Conservation (phyloP, 768 basidiomycete species). For the Collybiopsis luxurians region DNA sequence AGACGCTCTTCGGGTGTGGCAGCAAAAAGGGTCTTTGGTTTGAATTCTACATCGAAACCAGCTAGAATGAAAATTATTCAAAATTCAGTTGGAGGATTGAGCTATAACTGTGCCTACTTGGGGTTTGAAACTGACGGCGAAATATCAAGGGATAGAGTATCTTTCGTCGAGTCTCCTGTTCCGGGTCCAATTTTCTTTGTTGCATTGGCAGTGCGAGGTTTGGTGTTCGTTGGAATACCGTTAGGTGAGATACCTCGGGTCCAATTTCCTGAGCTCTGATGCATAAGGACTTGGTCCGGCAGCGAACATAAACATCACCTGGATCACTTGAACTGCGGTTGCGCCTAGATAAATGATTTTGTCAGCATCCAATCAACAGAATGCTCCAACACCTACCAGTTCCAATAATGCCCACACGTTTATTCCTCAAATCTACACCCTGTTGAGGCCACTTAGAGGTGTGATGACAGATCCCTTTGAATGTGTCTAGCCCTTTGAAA, state of each 20-base stretch:
- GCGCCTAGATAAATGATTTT: no score
- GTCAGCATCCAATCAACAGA: no score
- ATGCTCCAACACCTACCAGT: no score
- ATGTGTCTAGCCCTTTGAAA: slow-evolving; percentile 18
- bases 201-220: slow-evolving; percentile 22
- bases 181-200: slow-evolving; percentile 13
- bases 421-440: slow-evolving; percentile 18
- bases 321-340: slow-evolving; percentile 20
- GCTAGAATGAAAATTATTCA: background rate
- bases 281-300: no score
- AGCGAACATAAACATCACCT: background rate
- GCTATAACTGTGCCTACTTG: no score
- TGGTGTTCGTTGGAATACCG: slow-evolving; percentile 26
- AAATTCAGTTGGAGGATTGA: no score
- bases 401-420: slow-evolving; percentile 24
- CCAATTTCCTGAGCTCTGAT: slow-evolving; percentile 15
- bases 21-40: slow-evolving; percentile 2
- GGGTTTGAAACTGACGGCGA: slow-evolving; percentile 18
- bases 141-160: slow-evolving; percentile 18
- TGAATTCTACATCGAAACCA: background rate
- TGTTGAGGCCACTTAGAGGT: slow-evolving; percentile 21
- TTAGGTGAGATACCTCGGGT: slow-evolving; percentile 17
- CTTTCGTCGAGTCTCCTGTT: slow-evolving; percentile 12
- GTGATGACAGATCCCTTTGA: slow-evolving; percentile 22
- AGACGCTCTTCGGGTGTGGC: slow-evolving; percentile 12